Evolutionary conservation across 768 basidiomycete species (phyloP).

Genomic region (Hygrophorus russula): DNA sequence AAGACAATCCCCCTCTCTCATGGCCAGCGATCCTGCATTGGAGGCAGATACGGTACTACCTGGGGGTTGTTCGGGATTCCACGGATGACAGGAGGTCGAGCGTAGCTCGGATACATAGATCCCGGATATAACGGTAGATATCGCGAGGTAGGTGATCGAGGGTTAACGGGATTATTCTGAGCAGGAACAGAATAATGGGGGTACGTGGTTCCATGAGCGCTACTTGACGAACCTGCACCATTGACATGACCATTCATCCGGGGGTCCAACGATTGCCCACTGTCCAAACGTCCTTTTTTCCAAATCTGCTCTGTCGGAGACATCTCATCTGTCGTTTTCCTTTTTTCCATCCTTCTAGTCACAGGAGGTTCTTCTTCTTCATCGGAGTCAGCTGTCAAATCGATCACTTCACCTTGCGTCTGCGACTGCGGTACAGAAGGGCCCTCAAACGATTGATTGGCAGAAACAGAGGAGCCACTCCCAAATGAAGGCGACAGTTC

Average conservation of each 20-base stretch:
- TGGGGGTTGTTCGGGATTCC: too few species aligned
- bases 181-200: neutral
- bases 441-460: conserved; percentile 21
- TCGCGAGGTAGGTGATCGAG: neutral
- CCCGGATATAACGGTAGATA: neutral
- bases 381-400: conserved; percentile 73
- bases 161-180: neutral
- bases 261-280: neutral
- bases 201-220: neutral
- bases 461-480: conserved; percentile 28
- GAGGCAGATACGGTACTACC: too few species aligned
- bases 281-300: conserved; percentile 50
- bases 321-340: conserved; percentile 46
- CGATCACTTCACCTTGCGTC: conserved; percentile 52
- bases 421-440: conserved; percentile 19
- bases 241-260: neutral
- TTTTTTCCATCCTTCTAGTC: conserved; percentile 34
- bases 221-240: neutral
- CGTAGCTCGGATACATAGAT: too few species aligned
- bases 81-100: too few species aligned
- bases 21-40: too few species aligned
- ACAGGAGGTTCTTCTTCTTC: conserved; percentile 50
- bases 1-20: too few species aligned
- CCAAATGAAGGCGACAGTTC: conserved; percentile 60
- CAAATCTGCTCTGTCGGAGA: conserved; percentile 59